phyloP scores from a whole-genome alignment of 805 yeast species.

The Candida coquimbonensis region DNA sequence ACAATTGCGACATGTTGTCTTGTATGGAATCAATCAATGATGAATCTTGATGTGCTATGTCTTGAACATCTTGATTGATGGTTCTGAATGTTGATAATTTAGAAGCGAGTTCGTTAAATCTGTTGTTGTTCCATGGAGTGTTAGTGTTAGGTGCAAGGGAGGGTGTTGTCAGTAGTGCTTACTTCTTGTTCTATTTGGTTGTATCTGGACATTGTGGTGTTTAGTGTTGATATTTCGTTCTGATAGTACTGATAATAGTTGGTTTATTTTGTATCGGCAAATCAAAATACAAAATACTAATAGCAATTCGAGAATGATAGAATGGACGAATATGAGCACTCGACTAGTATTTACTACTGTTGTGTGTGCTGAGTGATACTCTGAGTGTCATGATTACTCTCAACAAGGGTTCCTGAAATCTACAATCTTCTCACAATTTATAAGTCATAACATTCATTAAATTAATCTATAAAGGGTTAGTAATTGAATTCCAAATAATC shows the following conservation, averaged over 20 bases:
- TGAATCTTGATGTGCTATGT: constrained; percentile 51
- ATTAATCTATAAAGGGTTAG: too few relatives aligned
- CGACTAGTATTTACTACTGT: too few relatives aligned
- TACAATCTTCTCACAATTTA: too few relatives aligned
- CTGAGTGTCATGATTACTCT: too few relatives aligned
- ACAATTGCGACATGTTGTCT: constrained; percentile 43
- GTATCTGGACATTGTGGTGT: constrained; percentile 21
- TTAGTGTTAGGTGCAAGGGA: neutral
- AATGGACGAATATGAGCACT: too few relatives aligned
- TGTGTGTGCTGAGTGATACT: too few relatives aligned
- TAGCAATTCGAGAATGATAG: too few relatives aligned
- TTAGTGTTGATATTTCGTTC: neutral
- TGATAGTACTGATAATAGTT: neutral
- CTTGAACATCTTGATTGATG: constrained; percentile 62
- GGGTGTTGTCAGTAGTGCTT: neutral
- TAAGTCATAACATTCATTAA: too few relatives aligned
- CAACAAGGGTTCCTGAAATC: too few relatives aligned
- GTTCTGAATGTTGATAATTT: constrained; percentile 58
- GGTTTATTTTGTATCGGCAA: neutral
- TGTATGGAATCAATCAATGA: constrained; percentile 35
- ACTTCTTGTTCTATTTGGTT: constrained; percentile 24
- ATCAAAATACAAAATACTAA: too few relatives aligned
- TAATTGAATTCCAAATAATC: neutral
- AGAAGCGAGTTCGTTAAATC: constrained; percentile 55
- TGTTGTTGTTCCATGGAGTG: constrained; percentile 45